phyloP scores from a whole-genome alignment of 208 protist species.

The Trypanosoma caninum region DNA sequence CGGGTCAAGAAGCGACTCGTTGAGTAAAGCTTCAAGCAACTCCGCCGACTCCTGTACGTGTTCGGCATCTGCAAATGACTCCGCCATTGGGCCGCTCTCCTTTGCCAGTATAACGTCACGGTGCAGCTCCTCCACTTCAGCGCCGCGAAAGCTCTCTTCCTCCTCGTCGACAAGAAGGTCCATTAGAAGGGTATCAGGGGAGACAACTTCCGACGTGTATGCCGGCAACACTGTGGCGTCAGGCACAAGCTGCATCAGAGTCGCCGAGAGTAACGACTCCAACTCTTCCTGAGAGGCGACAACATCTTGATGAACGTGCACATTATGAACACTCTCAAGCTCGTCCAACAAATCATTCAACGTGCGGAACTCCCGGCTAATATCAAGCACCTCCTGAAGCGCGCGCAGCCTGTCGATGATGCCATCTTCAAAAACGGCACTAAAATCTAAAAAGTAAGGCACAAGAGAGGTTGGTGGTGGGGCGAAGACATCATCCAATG shows the following conservation, averaged over 20 bases:
- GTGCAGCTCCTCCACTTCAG: conserved; percentile 58
- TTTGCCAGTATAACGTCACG: conserved; percentile 34
- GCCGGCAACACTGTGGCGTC: conserved; percentile 75
- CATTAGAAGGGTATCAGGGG: conserved; percentile 61
- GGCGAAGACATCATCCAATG: conserved; percentile 18
- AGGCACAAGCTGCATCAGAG: conserved; percentile 77
- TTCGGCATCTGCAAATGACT: conserved; percentile 43
- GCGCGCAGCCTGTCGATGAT: conserved; percentile 62
- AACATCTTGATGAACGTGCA: conserved; percentile 72
- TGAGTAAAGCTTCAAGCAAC: conserved; percentile 73
- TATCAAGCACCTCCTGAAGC: conserved; percentile 58
- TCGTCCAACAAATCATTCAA: conserved; percentile 71
- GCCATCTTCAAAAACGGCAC: conserved; percentile 64
- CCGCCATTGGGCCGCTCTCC: conserved; percentile 17
- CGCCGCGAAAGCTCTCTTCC: conserved; percentile 18
- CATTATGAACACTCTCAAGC: conserved; percentile 41
- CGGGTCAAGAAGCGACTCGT: conserved; percentile 39
- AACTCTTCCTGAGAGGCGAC: conserved; percentile 67
- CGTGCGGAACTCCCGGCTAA: conserved; percentile 67
- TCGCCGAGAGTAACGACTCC: conserved; percentile 73
- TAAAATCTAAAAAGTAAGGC: conserved; percentile 74
- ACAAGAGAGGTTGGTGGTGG: conserved; percentile 26
- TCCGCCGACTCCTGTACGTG: conserved; percentile 66
- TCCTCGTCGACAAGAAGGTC: conserved; percentile 43
- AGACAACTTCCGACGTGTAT: conserved; percentile 59